phyloP scores from a whole-genome alignment of 228 moss, liverwort and hornwort genomes.

The Sphagnum magellanicum region DNA sequence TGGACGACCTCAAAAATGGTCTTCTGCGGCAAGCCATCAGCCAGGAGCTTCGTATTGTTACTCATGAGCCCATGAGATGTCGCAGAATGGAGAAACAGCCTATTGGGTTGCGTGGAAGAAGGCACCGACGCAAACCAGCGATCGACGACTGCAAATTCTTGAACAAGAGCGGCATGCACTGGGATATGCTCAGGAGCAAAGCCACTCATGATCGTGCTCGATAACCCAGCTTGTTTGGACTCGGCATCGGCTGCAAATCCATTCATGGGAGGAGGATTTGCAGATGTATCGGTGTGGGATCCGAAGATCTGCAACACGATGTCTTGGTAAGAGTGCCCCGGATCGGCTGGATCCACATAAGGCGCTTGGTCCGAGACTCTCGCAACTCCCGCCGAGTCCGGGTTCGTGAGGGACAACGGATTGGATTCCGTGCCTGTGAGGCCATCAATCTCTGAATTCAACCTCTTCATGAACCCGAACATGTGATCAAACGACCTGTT shows the following conservation, averaged over 20 bases:
- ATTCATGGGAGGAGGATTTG: conserved; percentile 66
- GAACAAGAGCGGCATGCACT: conserved; percentile 46
- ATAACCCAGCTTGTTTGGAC: conserved; percentile 32
- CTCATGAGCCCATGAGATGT: conserved; percentile 89
- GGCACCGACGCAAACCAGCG: conserved; percentile 86
- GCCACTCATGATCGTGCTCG: conserved; percentile 66
- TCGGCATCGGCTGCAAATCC: conserved; percentile 81
- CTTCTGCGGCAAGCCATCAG: conserved; percentile 66
- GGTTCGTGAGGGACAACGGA: conserved; percentile 47
- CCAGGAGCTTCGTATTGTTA: conserved; percentile 58
- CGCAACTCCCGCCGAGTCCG: conserved; percentile 19
- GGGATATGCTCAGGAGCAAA: conserved; percentile 80
- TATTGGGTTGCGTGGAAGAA: conserved; percentile 85
- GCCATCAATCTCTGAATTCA: conserved; percentile 56
- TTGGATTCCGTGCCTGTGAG: conserved; percentile 67
- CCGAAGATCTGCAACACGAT: conserved; percentile 75
- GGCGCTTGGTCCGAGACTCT: conserved; percentile 54
- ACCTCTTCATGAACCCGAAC: conserved; percentile 58
- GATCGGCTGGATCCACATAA: conserved; percentile 57
- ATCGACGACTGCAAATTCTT: conserved; percentile 72
- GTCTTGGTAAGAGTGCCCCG: conserved; percentile 72
- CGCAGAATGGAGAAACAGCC: conserved; percentile 86
- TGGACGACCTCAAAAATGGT: conserved; percentile 73
- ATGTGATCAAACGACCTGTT: conserved; percentile 86
- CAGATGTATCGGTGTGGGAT: conserved; percentile 30